phyloP scores from a whole-genome alignment of 805 yeast species.

The Myxozyma neotropica region DNA sequence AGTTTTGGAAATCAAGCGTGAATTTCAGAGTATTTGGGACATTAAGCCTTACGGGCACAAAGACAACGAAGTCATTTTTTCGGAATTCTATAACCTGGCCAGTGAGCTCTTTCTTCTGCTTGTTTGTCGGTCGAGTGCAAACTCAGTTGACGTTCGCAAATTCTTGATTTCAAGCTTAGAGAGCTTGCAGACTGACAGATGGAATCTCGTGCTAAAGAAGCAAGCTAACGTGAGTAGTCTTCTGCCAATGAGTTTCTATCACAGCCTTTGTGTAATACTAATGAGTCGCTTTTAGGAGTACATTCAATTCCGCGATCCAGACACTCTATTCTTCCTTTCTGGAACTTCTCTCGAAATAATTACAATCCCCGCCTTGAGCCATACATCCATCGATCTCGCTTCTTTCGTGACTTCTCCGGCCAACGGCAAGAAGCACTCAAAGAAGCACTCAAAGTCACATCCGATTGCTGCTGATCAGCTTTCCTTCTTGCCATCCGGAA shows the following conservation, averaged over 20 bases:
- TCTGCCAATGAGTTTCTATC: too few relatives aligned
- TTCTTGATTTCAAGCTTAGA: background rate
- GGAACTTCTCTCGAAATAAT: constrained; percentile 12
- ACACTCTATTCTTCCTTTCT: constrained; percentile 17
- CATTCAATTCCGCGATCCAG: constrained; percentile 27
- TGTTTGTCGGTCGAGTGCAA: constrained; percentile 4
- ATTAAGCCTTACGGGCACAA: background rate
- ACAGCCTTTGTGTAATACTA: too few relatives aligned
- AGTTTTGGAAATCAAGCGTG: background rate
- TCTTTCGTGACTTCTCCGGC: constrained; percentile 4
- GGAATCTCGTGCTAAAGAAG: constrained; percentile 8
- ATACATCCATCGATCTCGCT: constrained; percentile 13
- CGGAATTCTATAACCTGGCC: background rate
- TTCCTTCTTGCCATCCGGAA: constrained; percentile 22
- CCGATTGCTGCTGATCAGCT: background rate
- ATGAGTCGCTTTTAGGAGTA: constrained; percentile 2
- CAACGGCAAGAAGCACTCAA: constrained; percentile 3
- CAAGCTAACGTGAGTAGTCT: constrained; percentile 13
- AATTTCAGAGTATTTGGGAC: constrained; percentile 10
- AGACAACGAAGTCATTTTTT: constrained; percentile 3
- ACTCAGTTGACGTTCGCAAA: constrained; percentile 17
- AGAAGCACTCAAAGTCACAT: background rate
- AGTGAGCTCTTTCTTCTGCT: background rate
- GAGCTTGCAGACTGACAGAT: background rate
- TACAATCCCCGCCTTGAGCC: constrained; percentile 18